Evolutionary conservation across 2,329 filamentous ascomycete species (phyloP).

Genomic region (Teratosphaeria destructans): DNA sequence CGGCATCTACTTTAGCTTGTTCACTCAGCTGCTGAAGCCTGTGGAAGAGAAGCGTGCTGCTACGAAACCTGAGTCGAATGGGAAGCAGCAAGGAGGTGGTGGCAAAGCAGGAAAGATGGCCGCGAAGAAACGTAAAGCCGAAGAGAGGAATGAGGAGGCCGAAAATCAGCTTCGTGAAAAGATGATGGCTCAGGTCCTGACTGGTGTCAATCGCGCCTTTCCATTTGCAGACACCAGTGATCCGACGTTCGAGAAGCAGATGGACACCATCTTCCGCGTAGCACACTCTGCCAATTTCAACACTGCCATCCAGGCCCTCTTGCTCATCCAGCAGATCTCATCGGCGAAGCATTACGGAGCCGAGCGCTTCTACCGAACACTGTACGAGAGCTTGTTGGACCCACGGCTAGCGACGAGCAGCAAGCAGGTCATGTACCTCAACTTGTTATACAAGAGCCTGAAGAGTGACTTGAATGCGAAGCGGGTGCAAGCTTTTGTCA

Average conservation of each 20-base stretch:
- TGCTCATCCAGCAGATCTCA: slow-evolving; percentile 88
- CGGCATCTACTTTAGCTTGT: slow-evolving; percentile 85
- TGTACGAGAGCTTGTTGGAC: slow-evolving; percentile 91
- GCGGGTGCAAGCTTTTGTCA: slow-evolving; percentile 90
- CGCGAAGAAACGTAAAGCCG: slow-evolving; percentile 33
- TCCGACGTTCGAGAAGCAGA: slow-evolving; percentile 70
- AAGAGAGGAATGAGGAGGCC: slow-evolving; percentile 27
- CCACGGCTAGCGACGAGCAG: slow-evolving; percentile 80
- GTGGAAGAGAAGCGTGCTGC: slow-evolving; percentile 22
- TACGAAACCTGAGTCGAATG: not conserved
- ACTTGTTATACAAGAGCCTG: slow-evolving; percentile 76
- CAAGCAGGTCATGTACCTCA: slow-evolving; percentile 91
- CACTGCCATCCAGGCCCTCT: slow-evolving; percentile 88
- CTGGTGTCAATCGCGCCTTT: slow-evolving; percentile 90
- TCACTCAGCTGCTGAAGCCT: slow-evolving; percentile 69
- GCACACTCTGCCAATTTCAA: slow-evolving; percentile 99
- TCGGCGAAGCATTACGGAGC: slow-evolving; percentile 67
- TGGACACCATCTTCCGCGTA: slow-evolving; percentile 89
- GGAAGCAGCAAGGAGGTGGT: slow-evolving; percentile 42
- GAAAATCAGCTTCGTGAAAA: slow-evolving; percentile 69
- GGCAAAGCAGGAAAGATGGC: slow-evolving; percentile 45
- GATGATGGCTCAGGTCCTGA: slow-evolving; percentile 80
- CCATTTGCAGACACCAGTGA: slow-evolving; percentile 80
- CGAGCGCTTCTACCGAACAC: slow-evolving; percentile 86
- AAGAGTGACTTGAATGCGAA: slow-evolving; percentile 86